These are phyloP conservation scores for Trifolium fragiferum DNA, from an alignment of 306 rosid species.

Conservation along the genomic window DNA sequence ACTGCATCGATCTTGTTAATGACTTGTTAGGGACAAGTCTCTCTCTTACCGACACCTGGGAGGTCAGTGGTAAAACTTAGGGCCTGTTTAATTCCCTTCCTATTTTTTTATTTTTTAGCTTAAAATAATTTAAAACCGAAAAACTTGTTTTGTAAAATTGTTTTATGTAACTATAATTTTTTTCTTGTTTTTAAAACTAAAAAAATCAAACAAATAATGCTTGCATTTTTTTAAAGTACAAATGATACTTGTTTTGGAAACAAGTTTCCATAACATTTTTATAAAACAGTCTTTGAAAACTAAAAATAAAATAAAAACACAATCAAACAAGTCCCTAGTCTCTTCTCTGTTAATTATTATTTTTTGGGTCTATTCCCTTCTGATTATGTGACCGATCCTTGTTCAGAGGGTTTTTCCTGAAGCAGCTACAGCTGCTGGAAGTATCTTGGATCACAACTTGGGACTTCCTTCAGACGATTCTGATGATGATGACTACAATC, in stretches of 20 bases:
- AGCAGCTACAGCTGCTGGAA: conserved; percentile 74
- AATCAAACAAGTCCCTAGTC: neutral
- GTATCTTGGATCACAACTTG: conserved; percentile 57
- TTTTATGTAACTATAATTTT: neutral
- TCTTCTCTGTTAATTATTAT: conserved; percentile 6
- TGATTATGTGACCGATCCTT: conserved; percentile 47
- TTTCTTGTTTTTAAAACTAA: conserved; percentile 5
- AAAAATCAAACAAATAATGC: neutral
- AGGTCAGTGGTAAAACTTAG: conserved; percentile 60
- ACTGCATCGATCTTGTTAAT: conserved; percentile 78
- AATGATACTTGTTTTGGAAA: neutral
- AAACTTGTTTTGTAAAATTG: neutral
- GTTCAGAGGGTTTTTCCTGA: conserved; percentile 93
- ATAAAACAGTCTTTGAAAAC: neutral
- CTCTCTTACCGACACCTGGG: conserved; percentile 77
- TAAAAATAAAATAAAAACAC: neutral
- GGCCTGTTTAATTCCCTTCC: neutral
- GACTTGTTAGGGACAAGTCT: conserved; percentile 80
- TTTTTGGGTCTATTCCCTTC: conserved; percentile 32
- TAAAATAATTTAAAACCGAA: neutral
- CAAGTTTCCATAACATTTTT: neutral
- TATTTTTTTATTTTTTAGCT: neutral
- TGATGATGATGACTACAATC: conserved; percentile 87
- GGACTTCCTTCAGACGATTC: conserved; percentile 94
- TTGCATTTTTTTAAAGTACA: neutral